These are phyloP conservation scores for Tricholoma furcatifolium DNA, from an alignment of 768 basidiomycete species.

Conservation along the genomic window DNA sequence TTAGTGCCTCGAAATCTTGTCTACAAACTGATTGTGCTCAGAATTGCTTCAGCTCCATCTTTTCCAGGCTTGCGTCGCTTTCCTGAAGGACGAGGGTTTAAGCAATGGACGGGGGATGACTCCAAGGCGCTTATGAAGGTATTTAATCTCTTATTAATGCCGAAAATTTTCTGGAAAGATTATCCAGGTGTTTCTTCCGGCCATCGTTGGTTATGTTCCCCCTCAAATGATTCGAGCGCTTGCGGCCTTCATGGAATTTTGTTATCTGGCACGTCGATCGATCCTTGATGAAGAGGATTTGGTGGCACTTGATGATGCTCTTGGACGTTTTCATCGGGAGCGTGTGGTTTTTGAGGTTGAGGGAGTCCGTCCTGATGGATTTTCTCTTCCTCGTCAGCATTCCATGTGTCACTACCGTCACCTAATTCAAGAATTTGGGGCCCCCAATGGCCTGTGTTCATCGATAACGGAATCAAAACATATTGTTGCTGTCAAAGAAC, in stretches of 20 bases:
- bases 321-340: conserved; percentile 16
- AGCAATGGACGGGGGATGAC: conserved; percentile 8
- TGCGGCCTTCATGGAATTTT: conserved; percentile 20
- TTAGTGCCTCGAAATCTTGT: not conserved
- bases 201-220: conserved; percentile 24
- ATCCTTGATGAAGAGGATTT: conserved; percentile 1
- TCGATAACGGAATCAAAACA: too few relatives aligned
- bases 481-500: too few relatives aligned
- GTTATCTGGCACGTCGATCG: conserved; percentile 9
- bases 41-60: not conserved
- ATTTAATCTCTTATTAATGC: not conserved
- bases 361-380: conserved; percentile 10
- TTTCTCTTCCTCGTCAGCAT: too few relatives aligned
- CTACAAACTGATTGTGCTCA: too few relatives aligned
- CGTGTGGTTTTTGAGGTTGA: conserved; percentile 13
- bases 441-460: too few relatives aligned
- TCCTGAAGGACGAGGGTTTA: too few relatives aligned
- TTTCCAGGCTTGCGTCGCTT: too few relatives aligned
- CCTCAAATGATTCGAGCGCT: conserved; percentile 16
- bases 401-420: too few relatives aligned
- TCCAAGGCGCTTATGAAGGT: conserved; percentile 29
- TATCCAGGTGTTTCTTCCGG: conserved; percentile 24
- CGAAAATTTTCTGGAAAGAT: not conserved
- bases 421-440: too few relatives aligned
- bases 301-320: not conserved